These are phyloP conservation scores for Akebia trifoliata DNA, from an alignment of 164 flowering plant genomes.

Conservation along the genomic window DNA sequence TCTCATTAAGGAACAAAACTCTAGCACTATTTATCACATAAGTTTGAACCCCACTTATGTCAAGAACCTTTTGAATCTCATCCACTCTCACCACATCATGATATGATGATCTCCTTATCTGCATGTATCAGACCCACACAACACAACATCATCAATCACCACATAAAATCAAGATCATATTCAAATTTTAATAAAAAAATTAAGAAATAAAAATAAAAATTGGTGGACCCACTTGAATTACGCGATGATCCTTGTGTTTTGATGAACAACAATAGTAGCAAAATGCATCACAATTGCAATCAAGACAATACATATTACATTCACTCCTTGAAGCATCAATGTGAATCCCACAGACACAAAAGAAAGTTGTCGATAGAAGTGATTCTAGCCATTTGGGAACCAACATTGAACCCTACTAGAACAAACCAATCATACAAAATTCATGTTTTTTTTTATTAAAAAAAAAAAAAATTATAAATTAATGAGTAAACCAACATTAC, in stretches of 20 bases:
- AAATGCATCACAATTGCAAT: conserved; percentile 64
- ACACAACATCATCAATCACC: not conserved
- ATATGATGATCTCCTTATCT: conserved; percentile 95
- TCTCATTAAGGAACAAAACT: conserved; percentile 78
- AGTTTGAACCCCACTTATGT: conserved; percentile 83
- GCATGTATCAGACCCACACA: too few relatives aligned
- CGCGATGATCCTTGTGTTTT: conserved; percentile 71
- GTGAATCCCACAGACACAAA: conserved; percentile 63
- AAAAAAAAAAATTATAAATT: too few relatives aligned
- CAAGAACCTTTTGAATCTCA: conserved; percentile 73
- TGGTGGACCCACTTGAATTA: conserved; percentile 75
- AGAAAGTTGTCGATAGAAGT: conserved; percentile 56
- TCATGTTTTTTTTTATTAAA: too few relatives aligned
- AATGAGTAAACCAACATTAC: too few relatives aligned
- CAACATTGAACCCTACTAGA: conserved; percentile 40
- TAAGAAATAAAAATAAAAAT: not conserved
- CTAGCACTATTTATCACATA: conserved; percentile 96
- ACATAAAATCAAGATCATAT: not conserved
- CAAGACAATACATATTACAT: conserved; percentile 86
- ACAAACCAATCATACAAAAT: too few relatives aligned
- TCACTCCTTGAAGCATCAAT: conserved; percentile 71
- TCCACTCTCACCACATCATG: conserved; percentile 93
- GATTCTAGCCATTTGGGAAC: conserved; percentile 88
- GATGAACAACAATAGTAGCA: conserved; percentile 84
- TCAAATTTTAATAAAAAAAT: not conserved